Conservation (phyloP, 768 basidiomycete species). For the Hygrocybe punicea region DNA sequence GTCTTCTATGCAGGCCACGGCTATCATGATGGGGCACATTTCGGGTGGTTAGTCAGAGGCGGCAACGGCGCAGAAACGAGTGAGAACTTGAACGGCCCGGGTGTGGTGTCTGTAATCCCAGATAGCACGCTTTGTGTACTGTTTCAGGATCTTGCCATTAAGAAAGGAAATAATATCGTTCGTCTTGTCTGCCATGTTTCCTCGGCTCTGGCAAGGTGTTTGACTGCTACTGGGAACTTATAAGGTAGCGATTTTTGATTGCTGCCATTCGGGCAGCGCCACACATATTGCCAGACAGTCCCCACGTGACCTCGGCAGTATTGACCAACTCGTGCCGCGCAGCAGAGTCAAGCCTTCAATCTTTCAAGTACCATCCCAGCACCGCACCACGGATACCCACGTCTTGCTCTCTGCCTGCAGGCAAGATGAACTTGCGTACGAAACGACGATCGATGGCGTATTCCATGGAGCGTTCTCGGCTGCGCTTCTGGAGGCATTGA, state of each 20-base stretch:
- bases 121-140: slow-evolving; percentile 1
- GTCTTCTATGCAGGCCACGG: slow-evolving; percentile 15
- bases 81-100: not conserved
- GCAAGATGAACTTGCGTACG: not conserved
- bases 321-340: too few relatives aligned
- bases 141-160: not conserved
- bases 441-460: not conserved
- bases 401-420: slow-evolving; percentile 7
- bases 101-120: slow-evolving; percentile 1
- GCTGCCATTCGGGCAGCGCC: slow-evolving; percentile 4
- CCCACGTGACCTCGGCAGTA: not conserved
- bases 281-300: not conserved
- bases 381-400: slow-evolving; percentile 4
- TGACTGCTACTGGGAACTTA: not conserved
- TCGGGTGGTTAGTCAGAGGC: not conserved
- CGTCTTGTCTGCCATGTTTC: not conserved
- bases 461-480: not conserved
- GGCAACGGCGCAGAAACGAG: slow-evolving; percentile 4
- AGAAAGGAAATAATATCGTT: slow-evolving; percentile 9
- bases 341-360: not conserved
- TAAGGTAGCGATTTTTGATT: slow-evolving; percentile 5
- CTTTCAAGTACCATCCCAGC: too few relatives aligned
- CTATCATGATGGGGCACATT: slow-evolving; percentile 6
- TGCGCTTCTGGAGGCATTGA: not conserved
- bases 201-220: not conserved